Percentiles rank a stretch among this genome's conserved stretches.
phyloP scores from a whole-genome alignment of 768 basidiomycete genomes.

The Tylopilus felleus region DNA sequence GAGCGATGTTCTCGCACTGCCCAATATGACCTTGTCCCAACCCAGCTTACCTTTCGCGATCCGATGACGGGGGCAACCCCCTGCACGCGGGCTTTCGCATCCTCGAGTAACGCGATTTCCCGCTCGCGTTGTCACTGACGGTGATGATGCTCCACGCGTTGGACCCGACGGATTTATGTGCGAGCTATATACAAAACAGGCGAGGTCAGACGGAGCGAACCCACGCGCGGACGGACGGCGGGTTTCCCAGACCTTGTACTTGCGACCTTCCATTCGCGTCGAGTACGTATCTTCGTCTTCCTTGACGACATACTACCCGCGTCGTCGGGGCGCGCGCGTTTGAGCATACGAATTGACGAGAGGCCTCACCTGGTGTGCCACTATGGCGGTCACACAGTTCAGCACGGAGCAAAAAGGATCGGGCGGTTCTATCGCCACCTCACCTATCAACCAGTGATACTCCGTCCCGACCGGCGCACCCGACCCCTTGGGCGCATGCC shows the following conservation, averaged over 20 bases:
- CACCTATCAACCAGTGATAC: conserved; percentile 7
- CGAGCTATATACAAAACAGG: neutral
- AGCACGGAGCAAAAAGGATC: neutral
- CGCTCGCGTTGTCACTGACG: conserved; percentile 7
- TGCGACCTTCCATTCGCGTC: conserved; percentile 10
- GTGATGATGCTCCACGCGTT: conserved; percentile 8
- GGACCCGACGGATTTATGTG: conserved; percentile 5
- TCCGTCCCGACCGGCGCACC: neutral
- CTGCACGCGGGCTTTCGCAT: neutral
- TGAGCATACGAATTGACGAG: no score
- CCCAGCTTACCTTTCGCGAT: conserved; percentile 7
- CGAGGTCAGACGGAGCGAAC: neutral
- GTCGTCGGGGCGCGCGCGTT: neutral
- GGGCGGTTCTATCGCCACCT: neutral
- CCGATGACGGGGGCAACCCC: conserved; percentile 7
- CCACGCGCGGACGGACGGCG: neutral
- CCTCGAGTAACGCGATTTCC: conserved; percentile 11
- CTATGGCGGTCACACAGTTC: no score
- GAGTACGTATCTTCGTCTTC: conserved; percentile 6
- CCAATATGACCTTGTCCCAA: neutral
- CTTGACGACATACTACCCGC: conserved; percentile 5
- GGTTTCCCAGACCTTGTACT: conserved; percentile 5
- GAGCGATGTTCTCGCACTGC: conserved; percentile 11
- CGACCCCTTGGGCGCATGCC: neutral
- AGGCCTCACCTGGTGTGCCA: no score